Conservation (phyloP, 2,329 filamentous ascomycete genomes). For the Septoria linicola region DNA sequence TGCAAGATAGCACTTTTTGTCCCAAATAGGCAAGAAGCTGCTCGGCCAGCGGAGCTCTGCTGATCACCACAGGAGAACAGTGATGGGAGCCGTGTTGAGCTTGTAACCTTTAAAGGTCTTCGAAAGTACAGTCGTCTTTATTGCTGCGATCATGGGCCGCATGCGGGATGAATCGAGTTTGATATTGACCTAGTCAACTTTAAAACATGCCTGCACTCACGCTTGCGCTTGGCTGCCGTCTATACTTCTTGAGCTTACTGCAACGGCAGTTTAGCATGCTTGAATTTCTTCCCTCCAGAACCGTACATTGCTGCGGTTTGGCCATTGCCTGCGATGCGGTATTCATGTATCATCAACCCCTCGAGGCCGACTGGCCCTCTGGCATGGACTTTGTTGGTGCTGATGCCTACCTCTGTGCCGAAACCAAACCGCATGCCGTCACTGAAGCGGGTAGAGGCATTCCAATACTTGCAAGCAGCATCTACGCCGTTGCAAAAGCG, state of each 20-base stretch:
- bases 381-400: slow-evolving; percentile 97
- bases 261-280: slow-evolving; percentile 53
- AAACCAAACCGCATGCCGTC: slow-evolving; percentile 98
- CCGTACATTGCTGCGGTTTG: slow-evolving; percentile 78
- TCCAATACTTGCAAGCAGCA: slow-evolving; percentile 94
- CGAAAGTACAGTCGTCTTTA: too few relatives aligned
- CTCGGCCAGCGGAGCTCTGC: too few relatives aligned
- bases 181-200: too few relatives aligned
- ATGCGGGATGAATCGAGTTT: too few relatives aligned
- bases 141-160: too few relatives aligned
- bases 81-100: too few relatives aligned
- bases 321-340: slow-evolving; percentile 78
- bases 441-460: slow-evolving; percentile 88
- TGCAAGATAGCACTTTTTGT: too few relatives aligned
- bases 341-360: slow-evolving; percentile 96
- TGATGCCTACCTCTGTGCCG: slow-evolving; percentile 96
- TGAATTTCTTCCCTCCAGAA: slow-evolving; percentile 55
- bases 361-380: slow-evolving; percentile 91
- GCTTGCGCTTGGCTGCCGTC: too few relatives aligned
- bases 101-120: too few relatives aligned
- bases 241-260: neutral
- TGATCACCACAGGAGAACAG: too few relatives aligned
- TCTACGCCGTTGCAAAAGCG: slow-evolving; percentile 83
- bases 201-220: too few relatives aligned
- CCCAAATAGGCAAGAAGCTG: too few relatives aligned